A percentile compares a stretch with the other conserved stretches of the same genome.
These are phyloP conservation scores for Papiliotrema terrestris DNA, from an alignment of 1,284 basidiomycete genomes.

Conservation along the genomic window DNA sequence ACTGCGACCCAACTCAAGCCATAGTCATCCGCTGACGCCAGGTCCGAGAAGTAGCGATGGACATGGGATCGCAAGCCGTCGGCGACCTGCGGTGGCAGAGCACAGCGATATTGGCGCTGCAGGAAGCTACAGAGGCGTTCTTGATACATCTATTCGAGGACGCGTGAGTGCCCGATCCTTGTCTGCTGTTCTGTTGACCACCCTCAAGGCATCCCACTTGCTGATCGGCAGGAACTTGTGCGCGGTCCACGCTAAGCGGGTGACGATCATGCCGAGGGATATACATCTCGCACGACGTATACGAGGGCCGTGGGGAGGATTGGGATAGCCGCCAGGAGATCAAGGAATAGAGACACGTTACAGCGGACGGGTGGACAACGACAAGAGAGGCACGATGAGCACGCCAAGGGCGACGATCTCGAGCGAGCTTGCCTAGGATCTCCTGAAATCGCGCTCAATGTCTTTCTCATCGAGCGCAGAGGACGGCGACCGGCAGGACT, in stretches of 20 bases:
- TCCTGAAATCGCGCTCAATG: no score
- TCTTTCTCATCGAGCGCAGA: no score
- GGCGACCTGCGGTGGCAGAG: conserved; percentile 81
- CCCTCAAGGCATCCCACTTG: neutral
- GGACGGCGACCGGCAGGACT: no score
- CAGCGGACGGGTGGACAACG: neutral
- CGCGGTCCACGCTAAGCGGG: conserved; percentile 96
- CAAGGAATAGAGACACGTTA: neutral
- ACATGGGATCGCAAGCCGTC: conserved; percentile 74
- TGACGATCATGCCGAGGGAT: conserved; percentile 97
- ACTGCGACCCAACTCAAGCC: conserved; percentile 5
- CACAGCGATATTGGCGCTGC: conserved; percentile 81
- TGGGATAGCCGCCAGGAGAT: conserved; percentile 18
- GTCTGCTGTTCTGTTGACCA: neutral
- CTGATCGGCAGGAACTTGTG: conserved; percentile 79
- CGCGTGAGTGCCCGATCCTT: conserved; percentile 62
- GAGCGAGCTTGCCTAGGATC: no score
- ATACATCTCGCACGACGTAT: conserved; percentile 94
- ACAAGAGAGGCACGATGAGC: no score
- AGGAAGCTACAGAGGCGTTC: conserved; percentile 92
- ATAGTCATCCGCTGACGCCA: conserved; percentile 45
- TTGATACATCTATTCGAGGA: conserved; percentile 94
- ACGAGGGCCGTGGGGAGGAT: conserved; percentile 71
- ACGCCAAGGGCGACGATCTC: no score
- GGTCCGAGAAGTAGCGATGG: conserved; percentile 87